Base-by-base conservation (phyloP, 768 basidiomycete species). In the Lactarius pseudohatsudake region DNA sequence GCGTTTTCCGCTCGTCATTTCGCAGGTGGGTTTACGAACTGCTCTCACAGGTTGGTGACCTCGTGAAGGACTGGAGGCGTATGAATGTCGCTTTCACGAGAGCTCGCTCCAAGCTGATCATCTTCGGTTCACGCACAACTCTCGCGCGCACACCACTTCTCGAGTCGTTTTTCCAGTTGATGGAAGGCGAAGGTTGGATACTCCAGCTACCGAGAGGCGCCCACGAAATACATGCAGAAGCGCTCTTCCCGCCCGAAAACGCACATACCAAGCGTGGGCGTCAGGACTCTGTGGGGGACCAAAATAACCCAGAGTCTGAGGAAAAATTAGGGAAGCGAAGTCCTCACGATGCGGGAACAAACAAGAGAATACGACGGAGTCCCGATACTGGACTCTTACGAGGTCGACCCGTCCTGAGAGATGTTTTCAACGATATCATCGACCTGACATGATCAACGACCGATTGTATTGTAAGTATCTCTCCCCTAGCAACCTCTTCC, bases 11-110 rank as follows among this genome's bases (percentile, higher is more conserved):
- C 26, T 61, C 38, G 3, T 18, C n/a, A 30, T 22, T 32, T 34
- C 6, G 26, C 28, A 7, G 32, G 43, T 18, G 43, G 11, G 4
- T n/a, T 57, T 7, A 20, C 38, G 40, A 60, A 32, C 30, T 13
- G 2, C 16, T 62, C 34, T 26, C 59, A 22, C 67, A 96, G 95
- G 83, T 94, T 32, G 97, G 97, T 10, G 95, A 98, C 61, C 82
- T 99, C 2, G 80, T 98, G 30, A 93, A 91, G 71, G 97, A 99
- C 74, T 98, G 96, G 96, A 83, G 97, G 43, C 78, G 97, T 40
- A 89, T 98, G 82, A 99, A 99, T 73, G 97, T 99, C 20, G 91
- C 94, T 8, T 94, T 98, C 75, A 98, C 96, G 0, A 89, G 97
- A 18, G 96, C 96, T 0, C 86, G 89, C 62, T 85, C 86, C 40